Percentiles rank a stretch among this genome's conserved stretches.
These are phyloP conservation scores for Blumeriella jaapii DNA, from an alignment of 2,329 filamentous ascomycete species.

Conservation along the genomic window DNA sequence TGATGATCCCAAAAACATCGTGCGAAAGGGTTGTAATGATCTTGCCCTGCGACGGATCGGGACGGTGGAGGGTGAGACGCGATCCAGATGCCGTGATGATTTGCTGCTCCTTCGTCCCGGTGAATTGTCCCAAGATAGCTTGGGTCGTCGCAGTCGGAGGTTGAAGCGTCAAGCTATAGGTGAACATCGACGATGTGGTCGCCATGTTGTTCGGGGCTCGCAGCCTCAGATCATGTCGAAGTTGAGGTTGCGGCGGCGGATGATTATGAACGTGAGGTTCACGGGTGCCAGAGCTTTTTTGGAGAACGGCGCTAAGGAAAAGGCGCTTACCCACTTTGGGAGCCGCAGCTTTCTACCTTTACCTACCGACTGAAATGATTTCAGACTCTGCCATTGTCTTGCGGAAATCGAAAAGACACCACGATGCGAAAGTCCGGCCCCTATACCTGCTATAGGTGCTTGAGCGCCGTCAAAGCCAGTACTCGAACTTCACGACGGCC, in stretches of 20 bases:
- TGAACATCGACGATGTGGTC: constrained; percentile 96
- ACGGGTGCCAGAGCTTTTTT: too few species aligned
- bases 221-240: constrained; percentile 16
- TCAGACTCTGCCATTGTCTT: too few species aligned
- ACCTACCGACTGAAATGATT: too few species aligned
- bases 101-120: constrained; percentile 93
- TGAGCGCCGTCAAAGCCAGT: constrained; percentile 19
- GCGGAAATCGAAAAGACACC: not conserved
- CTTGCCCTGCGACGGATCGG: constrained; percentile 76
- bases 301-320: too few species aligned
- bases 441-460: constrained; percentile 26
- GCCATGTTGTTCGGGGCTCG: constrained; percentile 51
- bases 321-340: constrained; percentile 8
- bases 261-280: too few species aligned
- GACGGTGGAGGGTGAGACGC: constrained; percentile 74
- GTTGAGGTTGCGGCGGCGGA: not conserved
- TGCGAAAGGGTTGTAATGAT: constrained; percentile 79
- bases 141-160: constrained; percentile 81
- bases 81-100: constrained; percentile 91
- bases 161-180: constrained; percentile 95
- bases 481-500: constrained; percentile 11
- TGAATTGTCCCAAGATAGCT: constrained; percentile 89
- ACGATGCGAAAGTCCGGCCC: constrained; percentile 21
- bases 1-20: constrained; percentile 92
- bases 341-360: too few species aligned